These are phyloP conservation scores for Takashimella tepidaria DNA, from an alignment of 1,284 basidiomycete species.

Conservation along the genomic window DNA sequence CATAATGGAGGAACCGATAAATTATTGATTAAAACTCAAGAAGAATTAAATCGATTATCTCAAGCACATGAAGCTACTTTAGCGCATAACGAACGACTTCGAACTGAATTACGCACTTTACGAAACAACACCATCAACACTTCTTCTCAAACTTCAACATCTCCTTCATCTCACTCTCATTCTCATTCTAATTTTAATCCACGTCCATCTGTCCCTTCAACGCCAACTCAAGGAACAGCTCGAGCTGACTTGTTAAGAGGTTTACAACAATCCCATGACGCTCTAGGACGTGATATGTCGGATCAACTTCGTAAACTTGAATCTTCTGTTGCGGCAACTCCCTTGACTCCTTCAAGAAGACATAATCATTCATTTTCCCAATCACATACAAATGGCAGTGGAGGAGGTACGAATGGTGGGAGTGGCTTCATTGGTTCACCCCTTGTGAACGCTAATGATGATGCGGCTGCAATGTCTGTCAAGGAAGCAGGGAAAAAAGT, in stretches of 20 bases:
- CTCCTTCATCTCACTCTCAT: no score
- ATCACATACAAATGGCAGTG: background rate
- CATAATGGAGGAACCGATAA: background rate
- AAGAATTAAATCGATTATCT: constrained; percentile 16
- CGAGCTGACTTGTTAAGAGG: constrained; percentile 40
- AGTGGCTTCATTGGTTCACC: constrained; percentile 6
- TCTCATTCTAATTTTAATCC: no score
- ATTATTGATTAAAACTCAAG: constrained; percentile 6
- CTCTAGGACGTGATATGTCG: constrained; percentile 42
- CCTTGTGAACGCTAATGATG: constrained; percentile 1
- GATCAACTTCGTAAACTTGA: constrained; percentile 37
- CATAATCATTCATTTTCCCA: constrained; percentile 17
- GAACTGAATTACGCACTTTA: constrained; percentile 14
- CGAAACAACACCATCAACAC: constrained; percentile 16
- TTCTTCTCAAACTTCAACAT: no score
- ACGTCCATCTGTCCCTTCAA: constrained; percentile 5
- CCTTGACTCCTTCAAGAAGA: constrained; percentile 26
- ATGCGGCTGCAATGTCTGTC: background rate
- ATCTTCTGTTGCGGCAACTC: constrained; percentile 13
- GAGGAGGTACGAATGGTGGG: no score
- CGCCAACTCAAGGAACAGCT: constrained; percentile 9
- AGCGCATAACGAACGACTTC: constrained; percentile 28
- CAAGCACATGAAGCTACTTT: constrained; percentile 21
- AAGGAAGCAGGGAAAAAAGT: constrained; percentile 19
- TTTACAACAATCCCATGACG: constrained; percentile 40